These are phyloP conservation scores for Colletotrichum viniferum DNA, from an alignment of 2,329 filamentous ascomycete species.

Conservation along the genomic window DNA sequence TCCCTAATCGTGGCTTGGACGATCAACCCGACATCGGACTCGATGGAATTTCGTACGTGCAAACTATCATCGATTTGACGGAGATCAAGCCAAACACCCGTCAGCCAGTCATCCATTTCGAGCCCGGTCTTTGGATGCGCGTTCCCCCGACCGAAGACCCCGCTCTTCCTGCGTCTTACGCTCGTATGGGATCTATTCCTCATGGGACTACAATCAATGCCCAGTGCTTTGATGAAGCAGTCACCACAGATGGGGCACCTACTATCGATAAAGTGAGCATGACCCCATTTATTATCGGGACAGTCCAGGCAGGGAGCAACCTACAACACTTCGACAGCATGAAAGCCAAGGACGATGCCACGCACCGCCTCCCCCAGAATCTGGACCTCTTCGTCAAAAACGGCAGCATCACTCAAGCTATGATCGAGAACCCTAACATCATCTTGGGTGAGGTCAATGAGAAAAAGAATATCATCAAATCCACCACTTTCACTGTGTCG, in stretches of 20 bases:
- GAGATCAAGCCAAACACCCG: constrained; percentile 26
- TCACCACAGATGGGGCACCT: constrained; percentile 21
- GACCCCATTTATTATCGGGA: constrained; percentile 22
- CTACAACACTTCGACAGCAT: too few relatives aligned
- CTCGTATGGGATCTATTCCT: constrained; percentile 46
- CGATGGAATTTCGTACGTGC: constrained; percentile 39
- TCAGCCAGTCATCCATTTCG: constrained; percentile 40
- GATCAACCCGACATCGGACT: constrained; percentile 37
- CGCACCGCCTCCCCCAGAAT: constrained; percentile 27
- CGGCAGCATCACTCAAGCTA: constrained; percentile 34
- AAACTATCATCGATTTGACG: constrained; percentile 37
- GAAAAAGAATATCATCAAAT: constrained; percentile 33
- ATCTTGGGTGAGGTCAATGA: constrained; percentile 31
- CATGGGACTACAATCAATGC: constrained; percentile 49
- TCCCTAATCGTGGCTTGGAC: constrained; percentile 41
- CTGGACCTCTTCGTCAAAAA: constrained; percentile 28
- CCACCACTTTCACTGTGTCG: constrained; percentile 32
- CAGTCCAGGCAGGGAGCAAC: too few relatives aligned
- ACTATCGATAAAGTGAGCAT: constrained; percentile 26
- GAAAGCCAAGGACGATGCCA: too few relatives aligned
- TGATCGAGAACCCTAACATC: constrained; percentile 32
- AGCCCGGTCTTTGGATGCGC: constrained; percentile 44
- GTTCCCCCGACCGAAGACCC: constrained; percentile 32
- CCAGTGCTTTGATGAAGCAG: constrained; percentile 31
- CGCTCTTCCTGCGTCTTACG: constrained; percentile 27